phyloP scores from a whole-genome alignment of 75 land plant species.

The Gnetum montanum region DNA sequence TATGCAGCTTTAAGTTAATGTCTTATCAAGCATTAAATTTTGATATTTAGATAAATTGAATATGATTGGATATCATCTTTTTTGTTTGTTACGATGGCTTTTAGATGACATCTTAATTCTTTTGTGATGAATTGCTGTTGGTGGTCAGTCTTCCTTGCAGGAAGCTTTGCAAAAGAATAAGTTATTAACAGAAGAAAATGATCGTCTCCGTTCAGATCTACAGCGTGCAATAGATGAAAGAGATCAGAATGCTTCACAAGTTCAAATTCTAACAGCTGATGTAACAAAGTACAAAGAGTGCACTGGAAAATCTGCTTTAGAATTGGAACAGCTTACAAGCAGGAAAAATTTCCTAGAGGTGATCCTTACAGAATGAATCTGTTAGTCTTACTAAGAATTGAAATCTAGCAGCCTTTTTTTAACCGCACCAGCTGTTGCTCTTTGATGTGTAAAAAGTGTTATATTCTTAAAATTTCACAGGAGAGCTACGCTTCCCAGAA shows the following conservation, averaged over 20 bases:
- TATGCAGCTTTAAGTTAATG: no score
- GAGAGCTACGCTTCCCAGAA: constrained; percentile 60
- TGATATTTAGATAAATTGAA: no score
- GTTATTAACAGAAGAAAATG: constrained; percentile 40
- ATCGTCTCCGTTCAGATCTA: constrained; percentile 47
- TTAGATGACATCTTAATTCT: no score
- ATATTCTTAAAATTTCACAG: constrained; percentile 37
- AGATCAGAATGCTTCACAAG: constrained; percentile 32
- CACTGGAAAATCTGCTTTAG: constrained; percentile 50
- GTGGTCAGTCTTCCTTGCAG: constrained; percentile 44
- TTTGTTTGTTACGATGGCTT: no score
- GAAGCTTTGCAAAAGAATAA: constrained; percentile 54
- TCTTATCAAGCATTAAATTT: no score
- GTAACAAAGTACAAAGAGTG: constrained; percentile 48
- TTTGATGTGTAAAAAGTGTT: no score
- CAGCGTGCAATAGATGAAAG: constrained; percentile 70
- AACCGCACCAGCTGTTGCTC: no score
- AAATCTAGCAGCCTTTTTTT: no score
- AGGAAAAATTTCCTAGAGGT: constrained; percentile 72
- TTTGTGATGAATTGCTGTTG: neutral
- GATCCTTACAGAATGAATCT: neutral
- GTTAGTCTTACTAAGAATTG: neutral
- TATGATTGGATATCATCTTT: no score
- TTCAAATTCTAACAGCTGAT: constrained; percentile 43
- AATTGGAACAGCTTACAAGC: constrained; percentile 38